Conservation (phyloP, 257 asterid genomes). For the Lycium ferocissimum region DNA sequence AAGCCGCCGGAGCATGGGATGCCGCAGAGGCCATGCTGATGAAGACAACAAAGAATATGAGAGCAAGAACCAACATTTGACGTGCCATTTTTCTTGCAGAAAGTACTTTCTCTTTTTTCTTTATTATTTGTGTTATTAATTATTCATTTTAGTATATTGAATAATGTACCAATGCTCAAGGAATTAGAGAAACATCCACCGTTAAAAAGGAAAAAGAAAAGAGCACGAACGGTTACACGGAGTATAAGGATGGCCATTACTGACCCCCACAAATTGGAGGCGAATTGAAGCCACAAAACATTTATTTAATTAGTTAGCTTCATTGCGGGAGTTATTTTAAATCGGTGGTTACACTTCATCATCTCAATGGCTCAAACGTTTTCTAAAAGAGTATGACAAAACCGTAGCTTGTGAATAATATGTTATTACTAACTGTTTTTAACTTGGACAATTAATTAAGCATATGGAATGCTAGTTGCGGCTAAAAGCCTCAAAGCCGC, state of each 20-base stretch:
- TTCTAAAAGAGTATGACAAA: no score
- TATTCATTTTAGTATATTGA: background rate
- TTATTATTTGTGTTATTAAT: background rate
- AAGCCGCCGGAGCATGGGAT: background rate
- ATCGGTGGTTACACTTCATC: background rate
- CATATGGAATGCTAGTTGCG: no score
- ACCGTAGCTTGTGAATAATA: no score
- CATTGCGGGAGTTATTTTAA: no score
- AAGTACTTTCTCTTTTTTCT: background rate
- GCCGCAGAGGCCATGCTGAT: background rate
- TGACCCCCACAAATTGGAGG: background rate
- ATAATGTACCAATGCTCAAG: background rate
- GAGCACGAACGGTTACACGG: background rate
- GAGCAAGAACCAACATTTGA: background rate
- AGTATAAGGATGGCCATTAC: background rate
- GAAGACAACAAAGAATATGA: background rate
- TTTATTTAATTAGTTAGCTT: background rate
- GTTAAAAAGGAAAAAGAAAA: background rate
- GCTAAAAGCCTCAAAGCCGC: no score
- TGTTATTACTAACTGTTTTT: no score
- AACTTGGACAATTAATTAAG: no score
- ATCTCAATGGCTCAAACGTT: background rate
- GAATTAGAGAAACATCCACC: background rate
- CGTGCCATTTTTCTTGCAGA: background rate
- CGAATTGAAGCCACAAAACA: background rate